phyloP scores from a whole-genome alignment of 1,284 basidiomycete species.

The Tilletia horrida region DNA sequence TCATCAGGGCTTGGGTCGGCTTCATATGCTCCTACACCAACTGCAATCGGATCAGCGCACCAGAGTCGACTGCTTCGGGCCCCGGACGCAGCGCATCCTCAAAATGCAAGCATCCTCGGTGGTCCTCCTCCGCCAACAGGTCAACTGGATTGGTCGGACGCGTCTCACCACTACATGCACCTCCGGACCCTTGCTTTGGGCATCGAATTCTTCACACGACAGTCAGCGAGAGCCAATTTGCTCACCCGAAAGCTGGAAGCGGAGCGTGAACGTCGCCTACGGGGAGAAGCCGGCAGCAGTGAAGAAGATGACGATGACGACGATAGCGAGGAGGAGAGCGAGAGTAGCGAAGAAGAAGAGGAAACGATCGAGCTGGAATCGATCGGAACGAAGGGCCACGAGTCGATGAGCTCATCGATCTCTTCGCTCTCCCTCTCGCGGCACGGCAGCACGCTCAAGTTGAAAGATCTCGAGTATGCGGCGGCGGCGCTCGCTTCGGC shows the following conservation, averaged over 20 bases:
- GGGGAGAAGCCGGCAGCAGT: not conserved
- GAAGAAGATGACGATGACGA: slow-evolving; percentile 9
- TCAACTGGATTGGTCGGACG: slow-evolving; percentile 42
- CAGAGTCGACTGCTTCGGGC: not conserved
- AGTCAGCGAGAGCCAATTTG: slow-evolving; percentile 43
- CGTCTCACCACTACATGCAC: slow-evolving; percentile 43
- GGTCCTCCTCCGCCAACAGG: not conserved
- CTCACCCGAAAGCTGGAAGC: slow-evolving; percentile 43
- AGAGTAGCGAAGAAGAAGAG: slow-evolving; percentile 1
- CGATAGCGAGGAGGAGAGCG: slow-evolving; percentile 15
- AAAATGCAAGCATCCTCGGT: not conserved
- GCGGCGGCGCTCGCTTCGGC: not conserved
- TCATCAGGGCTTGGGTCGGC: not conserved
- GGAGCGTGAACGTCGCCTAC: slow-evolving; percentile 19
- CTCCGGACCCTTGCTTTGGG: slow-evolving; percentile 39
- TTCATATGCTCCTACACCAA: not conserved
- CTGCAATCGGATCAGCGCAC: not conserved
- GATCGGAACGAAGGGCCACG: not conserved
- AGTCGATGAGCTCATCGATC: slow-evolving; percentile 2
- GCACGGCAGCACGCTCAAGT: not conserved
- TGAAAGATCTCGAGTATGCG: slow-evolving; percentile 10
- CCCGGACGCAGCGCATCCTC: not conserved
- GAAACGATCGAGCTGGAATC: not conserved
- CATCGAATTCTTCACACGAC: slow-evolving; percentile 47
- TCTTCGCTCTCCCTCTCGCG: slow-evolving; percentile 11